Base-by-base conservation (phyloP, 169 alveolate species). In the Cryptosporidium viatorum region DNA sequence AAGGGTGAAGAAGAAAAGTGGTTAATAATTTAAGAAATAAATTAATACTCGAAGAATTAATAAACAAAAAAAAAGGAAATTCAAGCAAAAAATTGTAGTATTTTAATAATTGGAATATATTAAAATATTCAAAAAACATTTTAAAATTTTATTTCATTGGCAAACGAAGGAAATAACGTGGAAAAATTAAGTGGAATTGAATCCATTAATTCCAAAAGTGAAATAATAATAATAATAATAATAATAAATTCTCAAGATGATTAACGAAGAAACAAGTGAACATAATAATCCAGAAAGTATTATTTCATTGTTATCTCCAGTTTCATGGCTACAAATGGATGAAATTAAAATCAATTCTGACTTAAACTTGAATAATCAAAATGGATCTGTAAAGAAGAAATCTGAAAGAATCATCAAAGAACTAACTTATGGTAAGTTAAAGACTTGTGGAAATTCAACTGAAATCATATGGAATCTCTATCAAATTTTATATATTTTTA, bases 281-380 rank as follows among this genome's bases (percentile, higher is more conserved):
- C 9, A 16, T 16, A 18, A 50, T 18, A 31, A 65, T 23, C 35
- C 26, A 9, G 89, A 80, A 62, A 65, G 74, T 80, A 80, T 60
- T 16, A 39, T 67, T 62, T 58, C 89, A 43, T 45, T 65, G n/a
- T 48, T 80, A 62, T 80, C 89, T 0, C 89, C 89, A 23, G 89
- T 80, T 23, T 80, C 89, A n/a, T 80, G 89, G 89, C 68, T 80
- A 5, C 89, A 80, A 62, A 39, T 80, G 59, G 89, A 80, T 29
- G 89, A 80, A 39, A 43, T 58, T 14, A 80, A 48, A 48, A 29
- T 80, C 3, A 41, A 26, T 29, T 45, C 73, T 6, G 71, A 65
- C 10, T 3, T 35, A 6, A 23, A 65, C 10, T 35, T 37, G 10
- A 33, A 2, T 14, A 65, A n/a, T 14, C 29, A 31, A 33, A n/a